A percentile compares a stretch with the other conserved stretches of the same genome.
These are phyloP conservation scores for Kalmusia sp. DNA, from an alignment of 2,329 filamentous ascomycete species.

Conservation along the genomic window DNA sequence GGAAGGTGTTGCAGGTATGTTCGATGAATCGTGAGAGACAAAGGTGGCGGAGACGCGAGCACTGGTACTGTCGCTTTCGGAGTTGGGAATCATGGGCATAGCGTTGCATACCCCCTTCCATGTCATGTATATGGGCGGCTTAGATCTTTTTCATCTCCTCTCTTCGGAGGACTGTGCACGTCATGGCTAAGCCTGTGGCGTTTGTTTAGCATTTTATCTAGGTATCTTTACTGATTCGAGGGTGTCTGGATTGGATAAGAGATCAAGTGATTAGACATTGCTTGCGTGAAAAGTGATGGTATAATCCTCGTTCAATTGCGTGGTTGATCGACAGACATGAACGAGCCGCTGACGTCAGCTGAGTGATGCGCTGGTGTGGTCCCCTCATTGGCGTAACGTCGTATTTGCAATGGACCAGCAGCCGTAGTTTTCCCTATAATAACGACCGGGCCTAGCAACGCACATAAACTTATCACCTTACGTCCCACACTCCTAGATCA, in stretches of 20 bases:
- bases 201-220: no score
- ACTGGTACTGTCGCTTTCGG: not conserved
- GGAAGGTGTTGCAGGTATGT: slow-evolving; percentile 55
- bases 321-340: no score
- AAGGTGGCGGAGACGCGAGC: not conserved
- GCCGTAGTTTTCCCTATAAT: not conserved
- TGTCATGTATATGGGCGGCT: not conserved
- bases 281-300: no score
- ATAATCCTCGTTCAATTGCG: no score
- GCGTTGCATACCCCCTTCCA: slow-evolving; percentile 4
- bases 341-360: slow-evolving; percentile 11
- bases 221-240: no score
- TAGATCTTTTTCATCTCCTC: not conserved
- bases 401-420: not conserved
- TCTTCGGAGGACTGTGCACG: no score
- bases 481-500: no score
- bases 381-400: slow-evolving; percentile 4
- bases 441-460: not conserved
- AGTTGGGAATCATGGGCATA: not conserved
- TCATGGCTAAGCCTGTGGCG: no score
- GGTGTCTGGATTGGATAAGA: no score
- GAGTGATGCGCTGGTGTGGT: not conserved
- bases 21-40: slow-evolving; percentile 31
- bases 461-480: not conserved
- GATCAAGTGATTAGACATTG: no score